Conservation (phyloP, 2,329 filamentous ascomycete species). For the Fusarium sp. region DNA sequence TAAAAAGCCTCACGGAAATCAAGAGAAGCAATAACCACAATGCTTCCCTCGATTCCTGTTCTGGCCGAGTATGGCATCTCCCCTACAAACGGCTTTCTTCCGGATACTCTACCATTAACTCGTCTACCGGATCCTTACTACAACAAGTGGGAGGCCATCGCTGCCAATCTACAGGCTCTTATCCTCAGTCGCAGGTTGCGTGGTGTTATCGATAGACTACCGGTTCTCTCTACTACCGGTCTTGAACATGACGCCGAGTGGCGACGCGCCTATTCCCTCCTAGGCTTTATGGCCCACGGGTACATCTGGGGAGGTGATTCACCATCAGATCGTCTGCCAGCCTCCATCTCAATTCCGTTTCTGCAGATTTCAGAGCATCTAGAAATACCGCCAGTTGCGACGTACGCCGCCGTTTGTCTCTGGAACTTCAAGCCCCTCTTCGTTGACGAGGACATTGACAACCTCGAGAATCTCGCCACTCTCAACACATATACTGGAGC, state of each 20-base stretch:
- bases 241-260: conserved; percentile 90
- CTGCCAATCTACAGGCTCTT: conserved; percentile 86
- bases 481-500: conserved; percentile 93
- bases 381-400: conserved; percentile 91
- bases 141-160: conserved; percentile 91
- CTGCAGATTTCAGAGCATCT: conserved; percentile 81
- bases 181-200: conserved; percentile 88
- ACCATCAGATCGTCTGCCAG: conserved; percentile 83
- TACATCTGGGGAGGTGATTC: conserved; percentile 96
- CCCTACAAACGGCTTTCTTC: conserved; percentile 86
- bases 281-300: conserved; percentile 92
- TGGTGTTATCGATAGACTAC: conserved; percentile 82
- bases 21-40: background rate
- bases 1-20: background rate
- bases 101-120: conserved; percentile 82
- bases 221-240: conserved; percentile 84
- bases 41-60: conserved; percentile 72
- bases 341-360: conserved; percentile 85
- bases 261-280: conserved; percentile 90
- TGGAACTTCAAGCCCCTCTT: conserved; percentile 99
- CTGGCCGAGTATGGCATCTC: conserved; percentile 86
- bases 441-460: conserved; percentile 82
- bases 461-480: conserved; percentile 88
- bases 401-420: conserved; percentile 89
- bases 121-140: conserved; percentile 91